phyloP scores from a whole-genome alignment of 805 yeast genomes.

The Maudiozyma pseudohumilis region DNA sequence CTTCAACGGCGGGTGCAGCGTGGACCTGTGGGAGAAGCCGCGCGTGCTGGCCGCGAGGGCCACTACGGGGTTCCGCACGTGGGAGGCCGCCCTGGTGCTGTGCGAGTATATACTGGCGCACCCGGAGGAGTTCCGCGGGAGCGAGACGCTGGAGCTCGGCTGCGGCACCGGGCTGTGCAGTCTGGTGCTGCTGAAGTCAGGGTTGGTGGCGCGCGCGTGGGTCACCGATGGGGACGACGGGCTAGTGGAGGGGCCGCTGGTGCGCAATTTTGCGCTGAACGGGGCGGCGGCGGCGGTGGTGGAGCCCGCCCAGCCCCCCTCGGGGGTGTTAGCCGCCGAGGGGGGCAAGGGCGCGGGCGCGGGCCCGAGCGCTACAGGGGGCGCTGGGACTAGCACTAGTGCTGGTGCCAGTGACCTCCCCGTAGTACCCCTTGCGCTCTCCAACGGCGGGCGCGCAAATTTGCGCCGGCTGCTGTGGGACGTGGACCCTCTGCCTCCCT shows the following conservation, averaged over 20 bases:
- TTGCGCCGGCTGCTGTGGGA: conserved; percentile 54
- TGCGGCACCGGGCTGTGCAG: conserved; percentile 79
- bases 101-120: conserved; percentile 33
- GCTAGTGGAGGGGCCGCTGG: conserved; percentile 15
- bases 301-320: no score
- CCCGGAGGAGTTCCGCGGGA: background rate
- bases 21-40: conserved; percentile 50
- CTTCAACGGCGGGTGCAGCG: no score
- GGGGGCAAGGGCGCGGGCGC: no score
- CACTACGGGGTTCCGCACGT: conserved; percentile 81
- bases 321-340: no score
- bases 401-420: no score
- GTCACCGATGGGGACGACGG: conserved; percentile 28
- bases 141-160: conserved; percentile 59
- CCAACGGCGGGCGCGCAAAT: conserved; percentile 11
- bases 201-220: conserved; percentile 7
- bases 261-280: conserved; percentile 39
- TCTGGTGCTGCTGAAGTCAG: conserved; percentile 10
- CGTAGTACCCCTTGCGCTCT: no score
- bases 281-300: no score
- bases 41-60: conserved; percentile 60
- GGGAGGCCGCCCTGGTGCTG: conserved; percentile 82
- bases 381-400: no score
- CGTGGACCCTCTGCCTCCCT: conserved; percentile 32
- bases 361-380: no score